Conservation (phyloP, 345 rosid species). For the Arabis alpina region DNA sequence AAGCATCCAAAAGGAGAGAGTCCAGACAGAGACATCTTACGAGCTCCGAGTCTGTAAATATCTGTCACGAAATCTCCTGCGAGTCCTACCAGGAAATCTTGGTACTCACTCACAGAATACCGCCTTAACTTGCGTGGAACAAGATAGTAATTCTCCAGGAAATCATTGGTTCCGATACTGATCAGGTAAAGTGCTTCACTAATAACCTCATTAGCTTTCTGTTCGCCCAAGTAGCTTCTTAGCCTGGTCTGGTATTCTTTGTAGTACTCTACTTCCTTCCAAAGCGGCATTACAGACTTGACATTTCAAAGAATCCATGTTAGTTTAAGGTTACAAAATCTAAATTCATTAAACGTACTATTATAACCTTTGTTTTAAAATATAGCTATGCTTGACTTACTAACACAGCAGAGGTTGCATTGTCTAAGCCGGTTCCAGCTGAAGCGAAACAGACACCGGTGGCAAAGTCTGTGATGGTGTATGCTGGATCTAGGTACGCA, state of each 20-base stretch:
- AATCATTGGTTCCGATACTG: constrained; percentile 89
- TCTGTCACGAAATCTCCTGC: constrained; percentile 59
- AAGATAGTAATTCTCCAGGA: constrained; percentile 72
- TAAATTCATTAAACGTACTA: background rate
- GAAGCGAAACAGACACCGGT: constrained; percentile 90
- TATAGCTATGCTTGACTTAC: constrained; percentile 52
- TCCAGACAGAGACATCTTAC: constrained; percentile 61
- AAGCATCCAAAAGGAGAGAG: constrained; percentile 88
- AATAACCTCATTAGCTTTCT: constrained; percentile 55
- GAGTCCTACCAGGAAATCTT: constrained; percentile 56
- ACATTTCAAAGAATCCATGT: constrained; percentile 8
- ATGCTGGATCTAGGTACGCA: constrained; percentile 75
- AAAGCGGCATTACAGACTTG: constrained; percentile 84
- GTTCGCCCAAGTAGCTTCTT: constrained; percentile 54
- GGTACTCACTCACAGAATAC: constrained; percentile 57
- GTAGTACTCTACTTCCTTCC: constrained; percentile 81
- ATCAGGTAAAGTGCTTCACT: constrained; percentile 66
- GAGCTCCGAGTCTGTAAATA: constrained; percentile 68
- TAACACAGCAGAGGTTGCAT: constrained; percentile 68
- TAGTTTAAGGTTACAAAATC: constrained; percentile 2
- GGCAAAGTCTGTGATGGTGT: constrained; percentile 66
- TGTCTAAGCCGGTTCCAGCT: constrained; percentile 89
- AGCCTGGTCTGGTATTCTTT: constrained; percentile 65
- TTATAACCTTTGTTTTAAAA: background rate
- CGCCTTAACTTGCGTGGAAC: constrained; percentile 47